These are phyloP conservation scores for Lachnellula occidentalis DNA, from an alignment of 2,329 filamentous ascomycete species.

Conservation along the genomic window DNA sequence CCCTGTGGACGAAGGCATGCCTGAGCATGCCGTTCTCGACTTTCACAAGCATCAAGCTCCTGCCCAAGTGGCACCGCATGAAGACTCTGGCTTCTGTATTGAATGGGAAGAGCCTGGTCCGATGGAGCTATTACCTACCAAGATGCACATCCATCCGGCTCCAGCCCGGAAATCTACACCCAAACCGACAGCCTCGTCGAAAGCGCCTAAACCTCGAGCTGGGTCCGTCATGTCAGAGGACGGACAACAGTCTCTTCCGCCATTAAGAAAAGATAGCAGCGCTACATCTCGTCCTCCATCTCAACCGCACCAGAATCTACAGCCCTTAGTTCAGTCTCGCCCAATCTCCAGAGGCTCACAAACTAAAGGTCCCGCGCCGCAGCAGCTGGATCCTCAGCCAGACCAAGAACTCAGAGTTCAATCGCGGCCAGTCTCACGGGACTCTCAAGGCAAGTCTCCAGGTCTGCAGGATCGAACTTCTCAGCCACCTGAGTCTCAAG, in stretches of 20 bases:
- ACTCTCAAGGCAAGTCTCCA: not conserved
- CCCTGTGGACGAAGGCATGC: constrained; percentile 34
- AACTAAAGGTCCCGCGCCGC: constrained; percentile 5
- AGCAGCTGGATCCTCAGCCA: not conserved
- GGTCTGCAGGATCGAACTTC: not conserved
- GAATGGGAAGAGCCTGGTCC: constrained; percentile 35
- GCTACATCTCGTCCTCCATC: constrained; percentile 7
- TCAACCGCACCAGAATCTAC: not conserved
- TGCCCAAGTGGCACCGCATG: constrained; percentile 4
- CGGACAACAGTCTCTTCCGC: constrained; percentile 23
- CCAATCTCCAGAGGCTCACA: not conserved
- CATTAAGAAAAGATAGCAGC: constrained; percentile 15
- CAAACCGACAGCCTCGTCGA: constrained; percentile 28
- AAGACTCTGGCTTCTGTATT: constrained; percentile 29
- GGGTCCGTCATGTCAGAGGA: constrained; percentile 28
- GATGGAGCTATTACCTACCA: constrained; percentile 36
- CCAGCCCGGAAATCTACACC: constrained; percentile 25
- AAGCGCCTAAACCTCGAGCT: constrained; percentile 22
- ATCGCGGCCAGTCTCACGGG: not conserved
- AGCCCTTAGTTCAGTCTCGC: not conserved
- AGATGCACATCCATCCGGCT: constrained; percentile 25
- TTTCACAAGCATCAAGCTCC: constrained; percentile 24
- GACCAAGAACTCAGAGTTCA: not conserved
- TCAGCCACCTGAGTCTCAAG: not conserved
- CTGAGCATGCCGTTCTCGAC: constrained; percentile 29